Evolutionary conservation across 768 basidiomycete species (phyloP).

Genomic region (Rossbeevera mucosa): DNA sequence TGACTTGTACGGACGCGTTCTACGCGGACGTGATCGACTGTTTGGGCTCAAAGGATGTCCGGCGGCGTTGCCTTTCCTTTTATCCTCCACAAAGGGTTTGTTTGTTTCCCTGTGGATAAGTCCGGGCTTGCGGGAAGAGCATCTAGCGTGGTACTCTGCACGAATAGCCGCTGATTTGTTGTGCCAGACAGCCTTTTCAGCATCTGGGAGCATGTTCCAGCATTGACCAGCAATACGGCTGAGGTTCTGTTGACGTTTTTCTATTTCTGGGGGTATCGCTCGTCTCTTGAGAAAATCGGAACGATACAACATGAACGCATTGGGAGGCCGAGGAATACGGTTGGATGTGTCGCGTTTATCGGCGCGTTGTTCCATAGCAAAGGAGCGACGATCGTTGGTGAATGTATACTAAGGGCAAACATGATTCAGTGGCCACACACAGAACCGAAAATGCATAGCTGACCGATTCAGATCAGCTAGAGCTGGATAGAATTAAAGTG

Average conservation of each 20-base stretch:
- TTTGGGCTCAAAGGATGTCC: slow-evolving; percentile 32
- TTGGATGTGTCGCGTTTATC: slow-evolving; percentile 9
- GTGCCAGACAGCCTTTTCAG: slow-evolving; percentile 36
- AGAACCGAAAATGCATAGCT: background rate
- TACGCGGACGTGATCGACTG: slow-evolving; percentile 27
- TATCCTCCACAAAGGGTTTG: slow-evolving; percentile 20
- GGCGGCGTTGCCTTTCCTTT: slow-evolving; percentile 31
- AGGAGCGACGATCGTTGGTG: slow-evolving; percentile 3
- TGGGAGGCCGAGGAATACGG: slow-evolving; percentile 46
- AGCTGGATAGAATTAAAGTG: slow-evolving; percentile 1
- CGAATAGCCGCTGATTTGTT: slow-evolving; percentile 25
- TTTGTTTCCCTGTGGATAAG: slow-evolving; percentile 21
- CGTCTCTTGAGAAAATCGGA: slow-evolving; percentile 45
- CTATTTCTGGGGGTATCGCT: slow-evolving; percentile 39
- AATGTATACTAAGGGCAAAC: background rate
- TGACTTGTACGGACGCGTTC: slow-evolving; percentile 11
- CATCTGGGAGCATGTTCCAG: slow-evolving; percentile 43
- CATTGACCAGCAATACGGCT: slow-evolving; percentile 49
- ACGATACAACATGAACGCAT: slow-evolving; percentile 57
- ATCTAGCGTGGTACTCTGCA: slow-evolving; percentile 26
- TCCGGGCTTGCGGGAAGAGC: slow-evolving; percentile 28
- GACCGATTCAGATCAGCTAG: slow-evolving; percentile 7
- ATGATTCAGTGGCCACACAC: background rate
- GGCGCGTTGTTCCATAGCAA: background rate
- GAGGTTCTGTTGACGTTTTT: slow-evolving; percentile 52